Base-by-base conservation (phyloP, 371 early-diverging fungal species). In the Batrachochytrium dendrobatidis region DNA sequence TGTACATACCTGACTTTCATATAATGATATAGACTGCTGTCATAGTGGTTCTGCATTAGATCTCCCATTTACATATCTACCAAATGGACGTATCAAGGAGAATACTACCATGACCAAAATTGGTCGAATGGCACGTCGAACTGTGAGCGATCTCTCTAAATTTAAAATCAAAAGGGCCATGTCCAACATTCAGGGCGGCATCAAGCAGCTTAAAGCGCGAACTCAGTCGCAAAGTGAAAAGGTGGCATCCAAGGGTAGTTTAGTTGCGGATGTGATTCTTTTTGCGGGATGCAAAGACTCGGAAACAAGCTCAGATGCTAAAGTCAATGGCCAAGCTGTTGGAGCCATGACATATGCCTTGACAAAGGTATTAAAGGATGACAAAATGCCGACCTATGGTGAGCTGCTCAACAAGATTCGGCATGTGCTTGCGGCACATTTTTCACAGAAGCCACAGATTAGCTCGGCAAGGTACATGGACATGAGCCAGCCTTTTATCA, bases 321-420 rank as follows among this genome's bases (percentile, higher is more conserved):
- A 68, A 20, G 15, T 68, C 43, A 7, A 22, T 24, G 71, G 72
- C 22, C n/a, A 46, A 4, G 53, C 65, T 8, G 69, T 66, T n/a
- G 78, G 96, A 26, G 96, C 96, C 26, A 88, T 95, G 89, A 85
- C 86, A 12, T 85, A 84, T 64, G 91, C 93, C 0, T 83, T 94
- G 15, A 84, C 79, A 53, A 69, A 68, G 7, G 68, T 76, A 10
- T 64, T 94, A 60, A 70, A 77, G 51, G 62, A 64, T 26, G 83
- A 86, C 50, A 81, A 79, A 79, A 81, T 61, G 25, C 56, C 45
- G 3, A 78, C 89, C 0, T 93, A 90, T 60, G 72, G 85, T 28
- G 82, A 91, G 72, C 69, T 93, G 32, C 67, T 95, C 26, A 80
- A 83, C 61, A 71, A 76, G 10, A 77, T 90, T 25, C 82, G 93